A percentile compares a stretch with the other conserved stretches of the same genome.
These are phyloP conservation scores for Penicillium ucsense DNA, from an alignment of 495 filamentous ascomycete species.

Conservation along the genomic window DNA sequence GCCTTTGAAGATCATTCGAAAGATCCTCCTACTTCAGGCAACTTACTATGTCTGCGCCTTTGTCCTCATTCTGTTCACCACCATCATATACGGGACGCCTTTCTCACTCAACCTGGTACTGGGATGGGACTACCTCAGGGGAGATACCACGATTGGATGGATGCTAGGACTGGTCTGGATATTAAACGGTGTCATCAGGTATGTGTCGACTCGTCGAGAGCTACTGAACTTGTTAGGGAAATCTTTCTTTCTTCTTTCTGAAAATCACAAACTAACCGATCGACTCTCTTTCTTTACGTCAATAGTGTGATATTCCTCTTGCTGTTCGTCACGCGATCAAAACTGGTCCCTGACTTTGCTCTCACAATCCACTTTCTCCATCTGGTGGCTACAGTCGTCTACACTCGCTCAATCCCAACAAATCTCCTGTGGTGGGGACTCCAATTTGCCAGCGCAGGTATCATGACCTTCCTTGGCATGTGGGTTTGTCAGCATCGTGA, in stretches of 20 bases:
- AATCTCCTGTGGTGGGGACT: constrained; percentile 83
- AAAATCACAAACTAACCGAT: neutral
- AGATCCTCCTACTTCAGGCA: constrained; percentile 78
- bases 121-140: constrained; percentile 71
- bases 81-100: constrained; percentile 64
- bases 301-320: constrained; percentile 60
- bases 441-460: constrained; percentile 53
- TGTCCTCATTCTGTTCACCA: constrained; percentile 77
- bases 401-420: constrained; percentile 61
- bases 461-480: constrained; percentile 68
- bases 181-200: constrained; percentile 69
- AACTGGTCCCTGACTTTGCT: constrained; percentile 88
- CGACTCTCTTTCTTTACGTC: neutral
- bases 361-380: constrained; percentile 83
- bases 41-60: constrained; percentile 72
- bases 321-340: constrained; percentile 72
- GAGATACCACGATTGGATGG: constrained; percentile 90
- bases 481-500: constrained; percentile 91
- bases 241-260: no score
- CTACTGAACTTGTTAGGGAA: neutral
- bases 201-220: constrained; percentile 18
- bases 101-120: constrained; percentile 67
- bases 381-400: constrained; percentile 65
- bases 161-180: constrained; percentile 82
- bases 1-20: constrained; percentile 73